phyloP scores from a whole-genome alignment of 179 eudicot species.

The Kewa caespitosa region DNA sequence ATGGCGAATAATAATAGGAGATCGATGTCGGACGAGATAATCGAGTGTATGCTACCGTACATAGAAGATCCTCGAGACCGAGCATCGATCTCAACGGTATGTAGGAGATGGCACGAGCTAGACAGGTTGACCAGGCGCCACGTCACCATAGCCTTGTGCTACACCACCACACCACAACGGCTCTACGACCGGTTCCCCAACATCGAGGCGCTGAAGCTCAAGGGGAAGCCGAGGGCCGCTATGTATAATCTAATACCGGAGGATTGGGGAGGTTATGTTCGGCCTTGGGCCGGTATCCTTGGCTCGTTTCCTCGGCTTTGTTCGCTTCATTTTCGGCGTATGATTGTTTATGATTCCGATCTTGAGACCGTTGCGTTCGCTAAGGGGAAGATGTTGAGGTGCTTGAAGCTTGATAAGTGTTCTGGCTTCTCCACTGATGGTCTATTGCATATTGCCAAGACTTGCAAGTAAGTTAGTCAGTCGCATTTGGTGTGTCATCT shows the following conservation, averaged over 20 bases:
- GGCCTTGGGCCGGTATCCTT: constrained; percentile 61
- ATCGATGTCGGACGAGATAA: constrained; percentile 53
- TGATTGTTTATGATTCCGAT: constrained; percentile 79
- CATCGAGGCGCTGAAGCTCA: constrained; percentile 64
- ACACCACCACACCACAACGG: constrained; percentile 61
- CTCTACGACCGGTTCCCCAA: constrained; percentile 56
- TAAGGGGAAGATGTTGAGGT: constrained; percentile 38
- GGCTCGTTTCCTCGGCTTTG: constrained; percentile 43
- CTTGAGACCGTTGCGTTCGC: constrained; percentile 46
- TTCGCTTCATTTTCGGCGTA: constrained; percentile 70
- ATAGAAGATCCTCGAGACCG: constrained; percentile 62
- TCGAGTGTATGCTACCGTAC: constrained; percentile 61
- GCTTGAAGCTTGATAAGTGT: constrained; percentile 77
- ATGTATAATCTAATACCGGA: constrained; percentile 89
- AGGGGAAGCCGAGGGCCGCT: constrained; percentile 93
- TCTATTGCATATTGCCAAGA: constrained; percentile 46
- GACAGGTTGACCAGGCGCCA: constrained; percentile 65
- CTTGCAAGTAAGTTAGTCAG: constrained; percentile 54
- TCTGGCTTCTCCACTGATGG: constrained; percentile 85
- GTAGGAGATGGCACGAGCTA: constrained; percentile 62
- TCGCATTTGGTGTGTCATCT: neutral
- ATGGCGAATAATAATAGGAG: constrained; percentile 23
- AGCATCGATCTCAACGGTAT: constrained; percentile 59
- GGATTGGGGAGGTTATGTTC: constrained; percentile 92
- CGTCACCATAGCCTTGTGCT: constrained; percentile 76